Base-by-base conservation (phyloP, 2,329 filamentous ascomycete genomes). In the Colletotrichum theobromicola region DNA sequence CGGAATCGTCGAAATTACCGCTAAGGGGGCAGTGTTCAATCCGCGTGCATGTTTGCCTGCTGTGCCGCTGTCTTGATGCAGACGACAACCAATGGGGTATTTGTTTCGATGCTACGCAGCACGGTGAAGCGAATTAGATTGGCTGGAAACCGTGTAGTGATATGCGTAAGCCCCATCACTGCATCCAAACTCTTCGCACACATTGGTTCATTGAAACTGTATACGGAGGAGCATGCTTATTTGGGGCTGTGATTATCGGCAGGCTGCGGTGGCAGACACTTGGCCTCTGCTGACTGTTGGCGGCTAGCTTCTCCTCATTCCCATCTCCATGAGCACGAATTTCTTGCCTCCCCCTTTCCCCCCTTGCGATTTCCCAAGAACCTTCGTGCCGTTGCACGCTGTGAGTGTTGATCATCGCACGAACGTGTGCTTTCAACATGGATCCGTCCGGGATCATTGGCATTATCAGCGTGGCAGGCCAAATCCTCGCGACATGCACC, bases 391-490 rank as follows among this genome's bases (percentile, higher is more conserved):
- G 46, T 7, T 4, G 50, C 21, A 26, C 2, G 21, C 26, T 10
- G 4, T 28, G 4, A 55, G 13, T 24, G 7, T 28, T 55, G 13
- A 10, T 6, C 21, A 2, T 16, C 1, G 50, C 15, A 4, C 7
- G 8, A 55, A 3, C 2, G 4, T 26, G 2, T 4, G 8, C n/a
- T 12, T 8, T 0, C 24, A 34, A 5, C 53, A 73, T 72, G 57
- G 72, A 72, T 15, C 68, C 72, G 8, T 64, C 70, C 6, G 68
- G 46, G 2, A 74, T 76, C 4, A 66, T 75, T 4, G 74, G 76
- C 46, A 46, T 75, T n/a, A 75, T 77, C 15, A 71, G 71, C 5
- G 35, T 77, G 26, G 71, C 61, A 2, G 57, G n/a, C 21, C 72
- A 78, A 13, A 70, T 77, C 21, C 7, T 67, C 30, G 3, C 64